Evolutionary conservation across 257 asterid species (phyloP).

Genomic region (Cinchona pubescens): DNA sequence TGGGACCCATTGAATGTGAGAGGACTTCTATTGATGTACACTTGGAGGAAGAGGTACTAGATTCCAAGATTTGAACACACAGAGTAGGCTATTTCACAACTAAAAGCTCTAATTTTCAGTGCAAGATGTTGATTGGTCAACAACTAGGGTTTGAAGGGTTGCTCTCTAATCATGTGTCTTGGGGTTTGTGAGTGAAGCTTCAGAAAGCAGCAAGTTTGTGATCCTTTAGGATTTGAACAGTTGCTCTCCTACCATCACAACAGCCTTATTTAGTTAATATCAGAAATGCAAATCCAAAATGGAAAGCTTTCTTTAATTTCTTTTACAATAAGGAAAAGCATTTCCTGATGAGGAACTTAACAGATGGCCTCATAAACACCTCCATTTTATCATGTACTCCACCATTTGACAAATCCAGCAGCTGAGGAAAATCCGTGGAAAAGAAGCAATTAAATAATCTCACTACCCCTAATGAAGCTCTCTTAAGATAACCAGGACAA

Average conservation of each 20-base stretch:
- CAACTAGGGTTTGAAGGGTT: slow-evolving; percentile 32
- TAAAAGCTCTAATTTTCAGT: slow-evolving; percentile 38
- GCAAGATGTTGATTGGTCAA: slow-evolving; percentile 50
- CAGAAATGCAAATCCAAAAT: slow-evolving; percentile 12
- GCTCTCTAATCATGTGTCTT: slow-evolving; percentile 34
- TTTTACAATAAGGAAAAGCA: not conserved
- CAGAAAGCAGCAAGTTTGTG: slow-evolving; percentile 21
- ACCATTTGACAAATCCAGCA: slow-evolving; percentile 2
- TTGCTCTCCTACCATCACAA: slow-evolving; percentile 20
- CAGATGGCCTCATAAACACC: not conserved
- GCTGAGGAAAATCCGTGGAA: not conserved
- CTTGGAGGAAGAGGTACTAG: slow-evolving; percentile 5
- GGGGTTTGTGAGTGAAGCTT: slow-evolving; percentile 21
- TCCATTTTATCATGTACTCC: not conserved
- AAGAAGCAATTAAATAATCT: not conserved
- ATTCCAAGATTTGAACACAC: slow-evolving; percentile 15
- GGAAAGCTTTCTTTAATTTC: slow-evolving; percentile 6
- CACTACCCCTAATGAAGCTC: not conserved
- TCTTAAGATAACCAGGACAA: not conserved
- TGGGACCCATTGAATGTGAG: slow-evolving; percentile 6
- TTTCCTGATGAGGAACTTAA: not conserved
- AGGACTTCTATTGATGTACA: not conserved
- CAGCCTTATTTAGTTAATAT: slow-evolving; percentile 10
- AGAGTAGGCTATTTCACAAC: slow-evolving; percentile 20
- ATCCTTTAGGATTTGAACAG: slow-evolving; percentile 15